These are phyloP conservation scores for Penicillium sp. DNA, from an alignment of 2,329 filamentous ascomycete species.

Conservation along the genomic window DNA sequence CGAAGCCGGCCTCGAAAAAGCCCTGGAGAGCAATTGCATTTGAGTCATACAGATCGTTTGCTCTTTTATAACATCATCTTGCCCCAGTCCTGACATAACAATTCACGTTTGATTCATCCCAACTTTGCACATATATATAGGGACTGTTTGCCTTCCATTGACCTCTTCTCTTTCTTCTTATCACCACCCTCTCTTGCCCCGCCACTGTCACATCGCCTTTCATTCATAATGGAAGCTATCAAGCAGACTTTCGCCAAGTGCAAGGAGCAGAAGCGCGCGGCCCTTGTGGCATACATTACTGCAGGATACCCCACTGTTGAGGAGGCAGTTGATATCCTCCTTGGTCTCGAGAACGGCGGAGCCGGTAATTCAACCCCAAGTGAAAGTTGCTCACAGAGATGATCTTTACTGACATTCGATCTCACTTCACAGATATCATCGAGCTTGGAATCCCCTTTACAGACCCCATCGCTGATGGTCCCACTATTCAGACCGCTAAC, in stretches of 20 bases:
- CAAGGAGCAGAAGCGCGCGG: constrained; percentile 56
- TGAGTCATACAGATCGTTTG: constrained; percentile 11
- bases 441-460: constrained; percentile 95
- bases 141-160: constrained; percentile 5
- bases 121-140: not conserved
- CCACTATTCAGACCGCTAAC: constrained; percentile 92
- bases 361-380: constrained; percentile 52
- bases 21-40: constrained; percentile 3
- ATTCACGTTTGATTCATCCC: not conserved
- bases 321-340: constrained; percentile 71
- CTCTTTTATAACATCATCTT: not conserved
- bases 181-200: constrained; percentile 7
- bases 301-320: constrained; percentile 80
- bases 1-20: constrained; percentile 11
- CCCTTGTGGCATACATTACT: constrained; percentile 91
- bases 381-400: not conserved
- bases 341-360: constrained; percentile 86
- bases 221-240: constrained; percentile 44
- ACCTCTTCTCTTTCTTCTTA: not conserved
- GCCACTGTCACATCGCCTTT: not conserved
- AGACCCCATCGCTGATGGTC: constrained; percentile 94
- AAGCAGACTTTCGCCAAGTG: constrained; percentile 51
- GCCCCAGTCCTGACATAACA: not conserved
- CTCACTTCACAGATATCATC: constrained; percentile 61
- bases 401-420: constrained; percentile 5